Conservation (phyloP, 116 monocot species). For the Papilionanthe hybrid region DNA sequence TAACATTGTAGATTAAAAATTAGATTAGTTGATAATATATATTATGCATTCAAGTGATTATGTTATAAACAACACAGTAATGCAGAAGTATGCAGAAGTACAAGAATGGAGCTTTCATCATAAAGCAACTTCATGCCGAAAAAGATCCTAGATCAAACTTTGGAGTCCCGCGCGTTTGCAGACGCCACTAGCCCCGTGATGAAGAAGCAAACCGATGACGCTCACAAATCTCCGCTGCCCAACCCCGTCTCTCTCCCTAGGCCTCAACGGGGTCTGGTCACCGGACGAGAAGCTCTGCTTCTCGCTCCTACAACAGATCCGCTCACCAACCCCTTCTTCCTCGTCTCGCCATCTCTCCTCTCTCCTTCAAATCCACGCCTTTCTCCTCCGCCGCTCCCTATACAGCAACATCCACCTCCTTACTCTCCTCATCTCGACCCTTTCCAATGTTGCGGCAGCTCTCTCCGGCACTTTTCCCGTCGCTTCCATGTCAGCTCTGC, state of each 20-base stretch:
- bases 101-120: no score
- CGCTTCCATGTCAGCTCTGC: slow-evolving; percentile 3
- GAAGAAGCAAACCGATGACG: background rate
- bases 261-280: slow-evolving; percentile 14
- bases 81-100: no score
- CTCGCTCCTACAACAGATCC: slow-evolving; percentile 18
- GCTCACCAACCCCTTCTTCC: background rate
- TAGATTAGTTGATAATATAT: no score
- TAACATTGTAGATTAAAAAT: no score
- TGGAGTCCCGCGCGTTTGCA: background rate
- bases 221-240: background rate
- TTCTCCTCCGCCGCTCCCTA: slow-evolving; percentile 33
- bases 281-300: slow-evolving; percentile 30
- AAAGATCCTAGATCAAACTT: no score
- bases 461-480: background rate
- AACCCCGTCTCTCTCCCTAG: background rate
- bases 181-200: background rate
- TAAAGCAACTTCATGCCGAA: no score
- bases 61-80: no score
- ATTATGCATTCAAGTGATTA: no score
- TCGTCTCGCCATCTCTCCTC: slow-evolving; percentile 5
- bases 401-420: slow-evolving; percentile 16
- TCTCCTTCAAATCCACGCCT: slow-evolving; percentile 25
- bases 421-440: slow-evolving; percentile 25
- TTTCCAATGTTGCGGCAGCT: background rate